phyloP scores from a whole-genome alignment of 345 rosid species.

The Moringa oleifera region DNA sequence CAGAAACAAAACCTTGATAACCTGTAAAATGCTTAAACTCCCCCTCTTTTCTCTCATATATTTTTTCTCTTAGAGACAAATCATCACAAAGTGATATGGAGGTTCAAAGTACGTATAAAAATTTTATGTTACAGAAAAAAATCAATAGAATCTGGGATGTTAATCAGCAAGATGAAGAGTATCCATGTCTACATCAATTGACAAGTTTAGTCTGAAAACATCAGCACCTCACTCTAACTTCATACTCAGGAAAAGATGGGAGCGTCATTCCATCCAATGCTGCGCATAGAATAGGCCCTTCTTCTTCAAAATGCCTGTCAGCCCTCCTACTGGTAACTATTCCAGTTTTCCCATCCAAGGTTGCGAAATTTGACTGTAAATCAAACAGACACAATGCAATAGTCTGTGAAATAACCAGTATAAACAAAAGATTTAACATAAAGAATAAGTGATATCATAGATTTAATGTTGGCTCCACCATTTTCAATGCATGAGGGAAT shows the following conservation, averaged over 20 bases:
- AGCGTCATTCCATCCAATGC: slow-evolving; percentile 91
- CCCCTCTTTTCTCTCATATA: too few relatives aligned
- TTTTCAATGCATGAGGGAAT: neutral
- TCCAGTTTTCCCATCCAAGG: slow-evolving; percentile 86
- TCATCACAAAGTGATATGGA: neutral
- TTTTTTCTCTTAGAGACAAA: too few relatives aligned
- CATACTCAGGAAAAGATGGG: slow-evolving; percentile 81
- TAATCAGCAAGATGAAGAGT: neutral
- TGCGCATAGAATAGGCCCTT: slow-evolving; percentile 90
- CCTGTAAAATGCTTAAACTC: too few relatives aligned
- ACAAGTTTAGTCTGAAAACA: neutral
- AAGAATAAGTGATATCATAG: neutral
- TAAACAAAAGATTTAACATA: neutral
- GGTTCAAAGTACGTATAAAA: too few relatives aligned
- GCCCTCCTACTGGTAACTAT: slow-evolving; percentile 82
- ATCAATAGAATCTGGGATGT: neutral
- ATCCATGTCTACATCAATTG: neutral
- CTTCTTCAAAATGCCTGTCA: slow-evolving; percentile 95
- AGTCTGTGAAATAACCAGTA: neutral
- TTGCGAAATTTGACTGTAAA: slow-evolving; percentile 89
- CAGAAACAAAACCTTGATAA: neutral
- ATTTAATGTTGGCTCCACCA: too few relatives aligned
- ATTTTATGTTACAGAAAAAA: neutral
- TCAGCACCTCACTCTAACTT: slow-evolving; percentile 84
- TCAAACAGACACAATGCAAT: slow-evolving; percentile 5